Evolutionary conservation across 176 grass and related monocot species (phyloP), one percentile per base, ranked within the genome.

Genomic region (Zoysia japonica): DNA sequence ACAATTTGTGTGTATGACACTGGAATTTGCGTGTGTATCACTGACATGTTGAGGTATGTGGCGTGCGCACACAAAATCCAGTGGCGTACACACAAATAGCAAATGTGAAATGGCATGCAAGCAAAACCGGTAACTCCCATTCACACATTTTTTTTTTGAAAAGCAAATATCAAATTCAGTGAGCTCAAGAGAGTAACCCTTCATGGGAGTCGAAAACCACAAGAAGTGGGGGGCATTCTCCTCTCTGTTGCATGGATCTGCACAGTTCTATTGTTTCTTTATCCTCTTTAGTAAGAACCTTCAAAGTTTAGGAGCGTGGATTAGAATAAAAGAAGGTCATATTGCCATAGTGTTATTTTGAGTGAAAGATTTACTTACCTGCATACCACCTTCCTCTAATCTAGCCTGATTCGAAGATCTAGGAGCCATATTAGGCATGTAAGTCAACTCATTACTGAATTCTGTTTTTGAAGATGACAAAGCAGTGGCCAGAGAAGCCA

Each of bases 401-500:
- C 36, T 87, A 42, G 91, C 91, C 62, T 79, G 83, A 86, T 97
- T 97, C 49, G 68, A 75, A 71, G 79, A 90, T 76, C 72, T 87
- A 56, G 87, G 80, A 20, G 85, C 94, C 87, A 92, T 90, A 71
- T 68, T 75, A 40, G 85, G 66, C 45, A 97, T 60, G 20, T 94
- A 94, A 48, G 83, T 87, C 51, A 94, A 60, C 48, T 97, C 85
- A 83, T 97, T 94, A 61, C 89, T 90, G 71, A 92, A 97, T 49
- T 94, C 75, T 67, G 93, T 87, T 35, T 87, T 79, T 67, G 85
- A 82, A 70, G 87, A 71, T 52, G 71, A 87, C 82, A 97, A 83
- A 71, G 89, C 91, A 83, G 91, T 87, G 60, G 94, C 91, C 77
- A 90, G 80, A 88, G 91, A 97, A 76, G 84, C 80, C 91, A 97